A percentile compares a stretch with the other conserved stretches of the same genome.
phyloP scores from a whole-genome alignment of 768 basidiomycete genomes.

The Trametes cingulata region DNA sequence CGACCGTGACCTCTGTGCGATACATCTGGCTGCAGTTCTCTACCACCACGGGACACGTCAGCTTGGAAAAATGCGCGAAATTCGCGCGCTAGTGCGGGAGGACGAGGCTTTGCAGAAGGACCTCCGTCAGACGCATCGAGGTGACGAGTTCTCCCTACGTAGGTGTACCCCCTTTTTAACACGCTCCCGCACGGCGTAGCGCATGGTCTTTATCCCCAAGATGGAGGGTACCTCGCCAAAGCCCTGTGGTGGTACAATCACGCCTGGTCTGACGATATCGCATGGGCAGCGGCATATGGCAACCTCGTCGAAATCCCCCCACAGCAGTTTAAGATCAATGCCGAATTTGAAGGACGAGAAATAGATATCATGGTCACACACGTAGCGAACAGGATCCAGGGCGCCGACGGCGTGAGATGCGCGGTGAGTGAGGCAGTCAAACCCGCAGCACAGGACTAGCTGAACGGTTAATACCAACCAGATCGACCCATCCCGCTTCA shows the following conservation, averaged over 20 bases:
- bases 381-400: not conserved
- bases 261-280: not conserved
- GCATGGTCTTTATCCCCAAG: not conserved
- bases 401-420: not conserved
- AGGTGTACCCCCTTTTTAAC: too few species aligned
- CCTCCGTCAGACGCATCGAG: too few species aligned
- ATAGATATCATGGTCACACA: not conserved
- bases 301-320: not conserved
- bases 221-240: not conserved
- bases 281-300: not conserved
- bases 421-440: too few species aligned
- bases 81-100: not conserved
- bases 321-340: not conserved
- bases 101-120: too few species aligned
- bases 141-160: too few species aligned
- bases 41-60: too few species aligned
- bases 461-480: too few species aligned
- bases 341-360: not conserved
- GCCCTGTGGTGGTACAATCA: not conserved
- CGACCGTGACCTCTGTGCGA: not conserved
- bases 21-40: not conserved
- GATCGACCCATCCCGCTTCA: not conserved
- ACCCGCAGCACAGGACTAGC: too few species aligned
- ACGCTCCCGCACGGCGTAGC: too few species aligned
- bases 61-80: not conserved